These are phyloP conservation scores for Beauveria brongniartii DNA, from an alignment of 2,329 filamentous ascomycete species.

Conservation along the genomic window DNA sequence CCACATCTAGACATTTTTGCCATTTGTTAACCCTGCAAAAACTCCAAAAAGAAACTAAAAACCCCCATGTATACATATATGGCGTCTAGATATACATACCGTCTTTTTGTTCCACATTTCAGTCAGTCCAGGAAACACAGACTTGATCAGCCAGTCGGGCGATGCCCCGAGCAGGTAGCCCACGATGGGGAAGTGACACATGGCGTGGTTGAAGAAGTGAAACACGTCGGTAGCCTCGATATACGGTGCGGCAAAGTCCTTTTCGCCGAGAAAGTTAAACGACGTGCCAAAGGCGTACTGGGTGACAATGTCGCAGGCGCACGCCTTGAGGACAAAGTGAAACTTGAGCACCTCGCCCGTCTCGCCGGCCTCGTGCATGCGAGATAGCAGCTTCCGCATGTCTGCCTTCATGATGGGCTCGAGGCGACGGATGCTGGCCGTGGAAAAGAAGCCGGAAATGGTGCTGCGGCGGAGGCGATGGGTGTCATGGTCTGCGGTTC, in stretches of 20 bases:
- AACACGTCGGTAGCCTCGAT: slow-evolving; percentile 2
- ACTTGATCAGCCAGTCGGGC: slow-evolving; percentile 1
- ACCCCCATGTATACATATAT: too few relatives aligned
- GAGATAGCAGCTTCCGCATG: background rate
- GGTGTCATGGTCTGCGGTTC: background rate
- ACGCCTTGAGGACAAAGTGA: background rate
- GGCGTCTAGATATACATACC: background rate
- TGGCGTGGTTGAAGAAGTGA: slow-evolving; percentile 4
- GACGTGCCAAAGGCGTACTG: slow-evolving; percentile 4
- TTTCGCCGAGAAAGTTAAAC: slow-evolving; percentile 1
- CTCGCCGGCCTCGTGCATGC: background rate
- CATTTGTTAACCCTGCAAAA: background rate
- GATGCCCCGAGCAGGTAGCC: background rate
- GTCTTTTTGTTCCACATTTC: slow-evolving; percentile 5
- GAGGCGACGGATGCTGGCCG: slow-evolving; percentile 1
- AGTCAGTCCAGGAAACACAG: background rate
- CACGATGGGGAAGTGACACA: slow-evolving; percentile 1
- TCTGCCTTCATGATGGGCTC: slow-evolving; percentile 5
- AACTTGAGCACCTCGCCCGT: slow-evolving; percentile 4
- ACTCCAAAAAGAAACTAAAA: too few relatives aligned
- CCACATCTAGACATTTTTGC: background rate
- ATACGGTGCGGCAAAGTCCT: background rate
- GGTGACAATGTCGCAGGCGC: slow-evolving; percentile 6
- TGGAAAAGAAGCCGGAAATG: slow-evolving; percentile 2
- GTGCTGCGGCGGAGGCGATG: background rate